Evolutionary conservation across 2,329 filamentous ascomycete species (phyloP).

Genomic region (Clonostachys solani): DNA sequence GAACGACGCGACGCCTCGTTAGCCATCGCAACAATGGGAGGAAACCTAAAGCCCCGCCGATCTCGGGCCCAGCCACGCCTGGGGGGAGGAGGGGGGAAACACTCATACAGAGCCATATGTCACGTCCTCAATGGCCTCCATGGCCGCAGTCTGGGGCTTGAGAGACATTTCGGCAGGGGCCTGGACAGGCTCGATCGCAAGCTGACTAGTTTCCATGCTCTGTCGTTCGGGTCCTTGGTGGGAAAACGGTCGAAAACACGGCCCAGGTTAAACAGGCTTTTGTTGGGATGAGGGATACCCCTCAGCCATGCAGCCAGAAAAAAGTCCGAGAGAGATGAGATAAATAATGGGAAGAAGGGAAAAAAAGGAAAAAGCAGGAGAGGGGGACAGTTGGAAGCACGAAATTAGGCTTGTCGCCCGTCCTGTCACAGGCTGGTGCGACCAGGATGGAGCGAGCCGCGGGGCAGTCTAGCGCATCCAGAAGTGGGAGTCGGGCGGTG

Average conservation of each 20-base stretch:
- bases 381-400: too few relatives aligned
- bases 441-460: background rate
- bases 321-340: background rate
- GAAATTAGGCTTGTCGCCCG: too few relatives aligned
- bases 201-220: constrained; percentile 21
- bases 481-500: background rate
- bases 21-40: background rate
- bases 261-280: background rate
- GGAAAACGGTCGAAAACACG: too few relatives aligned
- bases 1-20: background rate
- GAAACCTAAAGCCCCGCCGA: too few relatives aligned
- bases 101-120: constrained; percentile 74
- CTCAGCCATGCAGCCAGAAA: background rate
- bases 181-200: constrained; percentile 17
- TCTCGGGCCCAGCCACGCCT: too few relatives aligned
- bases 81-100: background rate
- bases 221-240: too few relatives aligned
- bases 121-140: constrained; percentile 80
- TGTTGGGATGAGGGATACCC: background rate
- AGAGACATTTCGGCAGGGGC: constrained; percentile 17
- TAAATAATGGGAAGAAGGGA: background rate
- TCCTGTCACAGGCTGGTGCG: too few relatives aligned
- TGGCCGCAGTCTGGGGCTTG: constrained; percentile 32
- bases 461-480: background rate
- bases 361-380: background rate